phyloP scores from a whole-genome alignment of 2,329 filamentous ascomycete genomes.

The Arthrobotrys sphaeroides region DNA sequence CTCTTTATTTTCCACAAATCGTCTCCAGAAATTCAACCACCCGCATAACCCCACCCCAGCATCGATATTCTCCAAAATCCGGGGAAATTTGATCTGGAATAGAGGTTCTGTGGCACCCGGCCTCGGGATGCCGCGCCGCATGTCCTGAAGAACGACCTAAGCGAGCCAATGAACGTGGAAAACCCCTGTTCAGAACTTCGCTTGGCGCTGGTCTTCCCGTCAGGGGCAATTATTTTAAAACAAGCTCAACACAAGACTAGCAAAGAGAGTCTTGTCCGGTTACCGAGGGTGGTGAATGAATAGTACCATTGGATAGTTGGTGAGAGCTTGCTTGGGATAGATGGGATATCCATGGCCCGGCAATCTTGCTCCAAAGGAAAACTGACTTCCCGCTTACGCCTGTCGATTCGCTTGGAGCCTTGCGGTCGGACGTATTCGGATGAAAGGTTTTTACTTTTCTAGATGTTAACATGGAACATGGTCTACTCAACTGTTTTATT shows the following conservation, averaged over 20 bases:
- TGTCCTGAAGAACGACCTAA: conserved; percentile 4
- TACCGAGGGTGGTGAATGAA: no score
- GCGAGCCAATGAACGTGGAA: conserved; percentile 7
- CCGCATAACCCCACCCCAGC: neutral
- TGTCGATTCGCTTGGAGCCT: conserved; percentile 2
- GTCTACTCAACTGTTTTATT: conserved; percentile 2
- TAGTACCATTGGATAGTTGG: no score
- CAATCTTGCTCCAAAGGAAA: neutral
- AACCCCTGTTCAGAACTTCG: neutral
- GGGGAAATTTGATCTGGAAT: neutral
- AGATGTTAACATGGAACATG: neutral
- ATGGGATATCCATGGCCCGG: neutral
- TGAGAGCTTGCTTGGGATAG: no score
- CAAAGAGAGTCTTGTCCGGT: no score
- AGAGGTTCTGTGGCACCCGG: neutral
- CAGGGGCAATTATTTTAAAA: conserved; percentile 34
- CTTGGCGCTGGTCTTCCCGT: conserved; percentile 17
- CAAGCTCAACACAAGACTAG: conserved; percentile 29
- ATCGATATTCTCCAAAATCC: neutral
- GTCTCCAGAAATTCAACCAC: conserved; percentile 15
- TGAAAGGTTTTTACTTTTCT: neutral
- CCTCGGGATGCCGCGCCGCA: conserved; percentile 47
- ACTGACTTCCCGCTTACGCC: conserved; percentile 9
- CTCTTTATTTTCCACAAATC: conserved; percentile 52
- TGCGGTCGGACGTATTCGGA: conserved; percentile 9